A percentile compares a stretch with the other conserved stretches of the same genome.
Evolutionary conservation across 176 grass and related monocot genomes (phyloP).

Genomic region (Panicum miliaceum): DNA sequence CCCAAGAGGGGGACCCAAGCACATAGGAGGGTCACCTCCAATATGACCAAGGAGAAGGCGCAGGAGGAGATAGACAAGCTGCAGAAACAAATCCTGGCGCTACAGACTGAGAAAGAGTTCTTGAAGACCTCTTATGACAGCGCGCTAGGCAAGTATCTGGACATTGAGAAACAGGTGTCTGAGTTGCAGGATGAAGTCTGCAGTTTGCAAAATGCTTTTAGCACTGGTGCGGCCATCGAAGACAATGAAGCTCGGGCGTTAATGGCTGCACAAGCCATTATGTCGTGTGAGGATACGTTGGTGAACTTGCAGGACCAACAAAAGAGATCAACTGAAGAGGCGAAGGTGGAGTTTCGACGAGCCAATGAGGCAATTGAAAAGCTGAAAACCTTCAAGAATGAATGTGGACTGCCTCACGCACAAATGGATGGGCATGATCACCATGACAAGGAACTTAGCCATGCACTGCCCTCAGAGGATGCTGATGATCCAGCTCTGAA

Average conservation of each 20-base stretch:
- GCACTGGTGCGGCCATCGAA: slow-evolving; percentile 66
- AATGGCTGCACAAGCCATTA: slow-evolving; percentile 79
- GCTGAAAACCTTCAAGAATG: slow-evolving; percentile 65
- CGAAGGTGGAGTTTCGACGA: slow-evolving; percentile 57
- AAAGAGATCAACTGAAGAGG: slow-evolving; percentile 61
- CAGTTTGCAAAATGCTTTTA: slow-evolving; percentile 79
- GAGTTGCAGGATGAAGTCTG: slow-evolving; percentile 76
- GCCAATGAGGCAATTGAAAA: slow-evolving; percentile 62
- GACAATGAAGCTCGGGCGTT: slow-evolving; percentile 85
- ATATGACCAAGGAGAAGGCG: slow-evolving; percentile 75
- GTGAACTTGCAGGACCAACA: slow-evolving; percentile 67
- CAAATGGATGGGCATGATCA: slow-evolving; percentile 36
- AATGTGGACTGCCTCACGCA: slow-evolving; percentile 37
- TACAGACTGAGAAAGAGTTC: slow-evolving; percentile 86
- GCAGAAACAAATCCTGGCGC: slow-evolving; percentile 76
- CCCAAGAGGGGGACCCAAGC: slow-evolving; percentile 48
- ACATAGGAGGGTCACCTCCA: slow-evolving; percentile 52
- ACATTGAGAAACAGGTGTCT: slow-evolving; percentile 72
- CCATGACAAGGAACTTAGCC: slow-evolving; percentile 26
- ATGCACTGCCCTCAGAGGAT: slow-evolving; percentile 8
- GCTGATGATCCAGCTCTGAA: slow-evolving; percentile 38
- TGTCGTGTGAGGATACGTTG: slow-evolving; percentile 85
- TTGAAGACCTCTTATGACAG: slow-evolving; percentile 78
- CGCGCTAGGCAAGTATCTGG: slow-evolving; percentile 63
- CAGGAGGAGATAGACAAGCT: slow-evolving; percentile 77